Evolutionary conservation across 192 early-diverging fungal genomes (phyloP), one percentile per base, ranked within the genome.

Genomic region (Tieghemiomyces parasiticus): DNA sequence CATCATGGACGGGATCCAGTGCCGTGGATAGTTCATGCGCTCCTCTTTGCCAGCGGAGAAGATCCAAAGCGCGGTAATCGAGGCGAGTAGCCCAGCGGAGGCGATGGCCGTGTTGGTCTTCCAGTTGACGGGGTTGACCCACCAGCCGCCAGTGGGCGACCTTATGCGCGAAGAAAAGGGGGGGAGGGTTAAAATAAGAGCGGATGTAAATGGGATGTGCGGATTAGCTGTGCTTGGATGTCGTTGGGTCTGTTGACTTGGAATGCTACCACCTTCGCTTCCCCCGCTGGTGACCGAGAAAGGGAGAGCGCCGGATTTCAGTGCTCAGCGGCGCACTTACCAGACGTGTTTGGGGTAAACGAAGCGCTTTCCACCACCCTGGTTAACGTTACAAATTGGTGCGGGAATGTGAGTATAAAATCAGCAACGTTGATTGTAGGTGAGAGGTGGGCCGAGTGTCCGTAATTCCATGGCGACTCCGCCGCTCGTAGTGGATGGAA

Each of bases 81-180:
- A 55, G n/a, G 67, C 66, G 38, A 63, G n/a, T 46, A 72, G 63
- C 28, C 71, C 71, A 31, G 66, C 58, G 14, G 61, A 63, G 25
- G 63, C 66, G 24, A 58, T 58, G 44, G 64, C 60, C 4, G 71
- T 73, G 67, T 73, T 73, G 56, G 71, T 38, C 67, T 69, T 73
- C 71, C 80, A 82, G 61, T 72, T 66, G 35, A 67, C 71, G 24
- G 81, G 81, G 67, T 82, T 74, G 19, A 67, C 73, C 74, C 78
- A 82, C 81, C 81, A 82, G 26, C 81, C 81, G 51, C 81, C 81
- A 19, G 81, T 48, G 42, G 55, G 55, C 10, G 55, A 34, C 55
- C 55, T 29, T 58, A 58, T 3, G 13, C 3, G 34, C 8, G 38
- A 42, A 42, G 26, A 54, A 54, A 42, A 16, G 16, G 38, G 8